Percentiles rank a stretch among this genome's conserved stretches.
Evolutionary conservation across 2,329 filamentous ascomycete species (phyloP).

Genomic region (Stachybotrys chartarum): DNA sequence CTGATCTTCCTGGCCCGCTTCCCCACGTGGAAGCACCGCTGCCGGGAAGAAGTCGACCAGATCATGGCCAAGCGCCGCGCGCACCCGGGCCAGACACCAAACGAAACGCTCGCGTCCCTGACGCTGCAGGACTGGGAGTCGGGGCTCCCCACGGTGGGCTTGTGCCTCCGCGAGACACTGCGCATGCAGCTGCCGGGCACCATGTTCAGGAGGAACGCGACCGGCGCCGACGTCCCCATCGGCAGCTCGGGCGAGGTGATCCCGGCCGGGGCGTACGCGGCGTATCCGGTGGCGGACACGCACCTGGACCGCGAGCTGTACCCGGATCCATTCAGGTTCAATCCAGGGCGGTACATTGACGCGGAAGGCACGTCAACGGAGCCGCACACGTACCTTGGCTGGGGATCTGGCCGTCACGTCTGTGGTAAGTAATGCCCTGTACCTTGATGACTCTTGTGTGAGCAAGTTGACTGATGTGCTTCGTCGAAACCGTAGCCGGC

Average conservation of each 20-base stretch:
- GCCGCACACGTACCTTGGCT: slow-evolving; percentile 22
- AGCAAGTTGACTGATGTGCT: too few species aligned
- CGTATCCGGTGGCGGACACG: slow-evolving; percentile 38
- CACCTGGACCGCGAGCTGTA: slow-evolving; percentile 43
- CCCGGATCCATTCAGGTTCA: slow-evolving; percentile 37
- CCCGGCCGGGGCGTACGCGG: slow-evolving; percentile 37
- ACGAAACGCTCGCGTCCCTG: slow-evolving; percentile 33
- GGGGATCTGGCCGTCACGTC: slow-evolving; percentile 14
- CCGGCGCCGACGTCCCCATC: slow-evolving; percentile 34
- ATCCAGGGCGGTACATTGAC: slow-evolving; percentile 40
- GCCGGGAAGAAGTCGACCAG: slow-evolving; percentile 38
- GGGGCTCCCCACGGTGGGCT: slow-evolving; percentile 44
- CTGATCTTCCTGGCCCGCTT: slow-evolving; percentile 40
- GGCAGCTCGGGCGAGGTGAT: slow-evolving; percentile 39
- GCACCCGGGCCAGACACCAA: slow-evolving; percentile 16
- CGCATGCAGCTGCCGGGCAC: slow-evolving; percentile 40
- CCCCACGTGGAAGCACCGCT: slow-evolving; percentile 35
- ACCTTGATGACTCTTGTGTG: too few species aligned
- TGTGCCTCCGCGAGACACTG: slow-evolving; percentile 47
- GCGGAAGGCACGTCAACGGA: slow-evolving; percentile 33
- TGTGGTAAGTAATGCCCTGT: too few species aligned
- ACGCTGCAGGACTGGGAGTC: slow-evolving; percentile 47
- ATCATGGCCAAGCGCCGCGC: slow-evolving; percentile 34
- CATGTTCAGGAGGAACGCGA: slow-evolving; percentile 44
- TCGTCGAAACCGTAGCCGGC: too few species aligned